Base-by-base conservation (phyloP, 345 rosid genomes). In the Bruguiera gymnorhiza region DNA sequence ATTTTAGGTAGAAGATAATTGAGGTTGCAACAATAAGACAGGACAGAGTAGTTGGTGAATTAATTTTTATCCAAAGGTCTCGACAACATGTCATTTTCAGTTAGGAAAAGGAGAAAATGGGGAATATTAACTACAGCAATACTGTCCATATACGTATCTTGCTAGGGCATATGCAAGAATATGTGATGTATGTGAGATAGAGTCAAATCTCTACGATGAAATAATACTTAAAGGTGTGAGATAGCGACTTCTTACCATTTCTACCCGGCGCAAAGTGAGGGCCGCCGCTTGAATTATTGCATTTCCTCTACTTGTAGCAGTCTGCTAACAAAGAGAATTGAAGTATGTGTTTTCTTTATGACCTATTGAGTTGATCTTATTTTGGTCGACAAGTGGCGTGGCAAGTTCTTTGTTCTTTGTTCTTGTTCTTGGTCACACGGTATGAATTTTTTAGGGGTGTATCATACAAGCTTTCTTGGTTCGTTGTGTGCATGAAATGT, bases 281-380 rank as follows among this genome's bases (percentile, higher is more conserved):
- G 80, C 78, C 80, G 82, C 80, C 78, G 74, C 70, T 75, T 75
- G 76, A 70, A 75, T 78, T 67, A 70, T 81, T 75, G 71, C 61
- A 48, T 37, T 8, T 63, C 1, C 32, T 37, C 64, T 24, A 26
- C 72, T 60, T 48, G 16, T 57, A 8, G 36, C 21, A 23, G 60
- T 39, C 32, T 58, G 56, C 71, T 65, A 34, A 27, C 57, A 60
- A 53, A 71, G 10, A 6, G 34, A 64, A 51, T 7, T 43, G 0
- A 48, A 67, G 24, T 34, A 29, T 32, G 30, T 34, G 6, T 62
- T 26, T 1, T n/a, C 65, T 37, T 39, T 23, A 37, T 15, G 46
- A 6, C 18, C 9, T 23, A 29, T 34, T 57, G 48, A 43, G 48
- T 43, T 11, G 2, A 43, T 43, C 13, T 16, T 13, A 3, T 11